A percentile compares a stretch with the other conserved stretches of the same genome.
phyloP scores from a whole-genome alignment of 495 filamentous ascomycete genomes.

The Aspergillus affinis region DNA sequence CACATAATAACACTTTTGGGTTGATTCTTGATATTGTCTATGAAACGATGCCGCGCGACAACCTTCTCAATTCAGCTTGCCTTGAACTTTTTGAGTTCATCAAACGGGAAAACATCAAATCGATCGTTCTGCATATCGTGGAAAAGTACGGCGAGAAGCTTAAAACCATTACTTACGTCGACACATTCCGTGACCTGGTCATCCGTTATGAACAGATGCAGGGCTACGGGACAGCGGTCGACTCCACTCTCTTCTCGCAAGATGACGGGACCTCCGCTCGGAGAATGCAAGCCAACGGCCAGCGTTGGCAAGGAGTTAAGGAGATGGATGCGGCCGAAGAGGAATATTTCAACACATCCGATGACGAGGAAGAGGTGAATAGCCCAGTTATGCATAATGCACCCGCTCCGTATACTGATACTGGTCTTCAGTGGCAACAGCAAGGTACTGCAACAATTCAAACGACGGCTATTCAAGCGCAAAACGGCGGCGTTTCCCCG shows the following conservation, averaged over 20 bases:
- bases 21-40: conserved; percentile 86
- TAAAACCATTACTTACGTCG: conserved; percentile 75
- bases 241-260: conserved; percentile 51
- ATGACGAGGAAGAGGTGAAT: conserved; percentile 78
- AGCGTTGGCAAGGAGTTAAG: conserved; percentile 71
- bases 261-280: conserved; percentile 48
- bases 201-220: conserved; percentile 77
- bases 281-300: conserved; percentile 61
- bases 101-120: conserved; percentile 78
- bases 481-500: conserved; percentile 52
- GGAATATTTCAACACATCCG: conserved; percentile 89
- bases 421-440: conserved; percentile 29
- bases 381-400: not conserved
- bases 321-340: conserved; percentile 89
- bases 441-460: conserved; percentile 27
- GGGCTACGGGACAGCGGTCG: conserved; percentile 61
- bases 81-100: conserved; percentile 94
- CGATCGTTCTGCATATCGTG: conserved; percentile 79
- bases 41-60: conserved; percentile 93
- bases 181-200: conserved; percentile 78
- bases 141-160: conserved; percentile 86
- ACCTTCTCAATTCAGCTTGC: conserved; percentile 92
- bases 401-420: conserved; percentile 12
- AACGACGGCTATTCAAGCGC: conserved; percentile 22
- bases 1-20: conserved; percentile 78